Percentiles rank a stretch among this genome's conserved stretches.
phyloP scores from a whole-genome alignment of 2,329 filamentous ascomycete species.

The Penicillium polonicum region DNA sequence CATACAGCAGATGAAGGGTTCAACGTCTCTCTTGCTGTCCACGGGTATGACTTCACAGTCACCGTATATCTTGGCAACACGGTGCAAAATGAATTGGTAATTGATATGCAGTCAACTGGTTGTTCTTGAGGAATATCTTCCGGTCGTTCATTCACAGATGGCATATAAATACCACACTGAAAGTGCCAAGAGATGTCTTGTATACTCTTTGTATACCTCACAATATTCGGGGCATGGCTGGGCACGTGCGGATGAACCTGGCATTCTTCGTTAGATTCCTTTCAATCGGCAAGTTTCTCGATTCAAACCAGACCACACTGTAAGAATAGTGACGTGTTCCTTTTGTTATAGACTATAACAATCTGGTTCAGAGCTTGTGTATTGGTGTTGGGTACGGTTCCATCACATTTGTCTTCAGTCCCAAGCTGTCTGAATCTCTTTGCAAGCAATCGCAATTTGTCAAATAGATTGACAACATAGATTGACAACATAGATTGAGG shows the following conservation, averaged over 20 bases:
- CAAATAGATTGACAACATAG: not conserved
- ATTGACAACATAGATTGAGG: not conserved
- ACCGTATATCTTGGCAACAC: not conserved
- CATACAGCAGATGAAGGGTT: not conserved
- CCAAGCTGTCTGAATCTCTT: not conserved
- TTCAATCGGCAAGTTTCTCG: not conserved
- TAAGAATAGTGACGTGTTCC: not conserved
- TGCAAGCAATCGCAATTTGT: not conserved
- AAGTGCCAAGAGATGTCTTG: not conserved
- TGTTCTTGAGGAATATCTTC: not conserved
- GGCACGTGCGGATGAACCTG: not conserved
- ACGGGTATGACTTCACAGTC: not conserved
- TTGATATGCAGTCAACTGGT: not conserved
- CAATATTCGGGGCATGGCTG: not conserved
- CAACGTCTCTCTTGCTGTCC: not conserved
- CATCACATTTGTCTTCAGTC: not conserved
- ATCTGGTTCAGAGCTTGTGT: not conserved
- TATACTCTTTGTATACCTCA: not conserved
- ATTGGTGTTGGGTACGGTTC: not conserved
- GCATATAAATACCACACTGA: not conserved
- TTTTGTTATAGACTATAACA: not conserved
- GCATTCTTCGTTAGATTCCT: not conserved
- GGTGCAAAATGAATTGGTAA: not conserved
- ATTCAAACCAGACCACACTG: not conserved
- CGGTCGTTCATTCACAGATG: not conserved